Base-by-base conservation (phyloP, 2,329 filamentous ascomycete genomes). In the Colletotrichum caudatum region DNA sequence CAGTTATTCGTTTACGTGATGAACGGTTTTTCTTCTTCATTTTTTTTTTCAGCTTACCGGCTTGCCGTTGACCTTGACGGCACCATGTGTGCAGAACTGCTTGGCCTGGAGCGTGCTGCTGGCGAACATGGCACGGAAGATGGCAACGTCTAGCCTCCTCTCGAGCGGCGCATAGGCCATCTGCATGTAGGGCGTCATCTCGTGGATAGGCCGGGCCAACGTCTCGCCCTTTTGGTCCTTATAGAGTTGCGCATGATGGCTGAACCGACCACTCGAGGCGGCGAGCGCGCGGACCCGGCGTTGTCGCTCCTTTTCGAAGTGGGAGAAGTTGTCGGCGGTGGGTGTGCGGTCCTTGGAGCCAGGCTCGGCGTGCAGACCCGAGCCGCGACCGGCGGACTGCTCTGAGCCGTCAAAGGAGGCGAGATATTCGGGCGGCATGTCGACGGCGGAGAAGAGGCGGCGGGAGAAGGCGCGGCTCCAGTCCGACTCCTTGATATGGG, bases 151-250 rank as follows among this genome's bases (percentile, higher is more conserved):
- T 73, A 99, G 83, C 77, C 96, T 89, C 80, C 96, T 88, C 84
- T 99, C 96, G 78, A 97, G 85, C 7, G 96, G 96, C 70, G 94
- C 94, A 84, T 93, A 99, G 3, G 93, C 92, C 95, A 98, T 98
- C 79, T 95, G 91, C 92, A 97, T 97, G 80, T 97, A 98, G 9
- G 96, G 96, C 41, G 93, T 97, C 78, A 86, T 86, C 48, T 82
- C 73, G 50, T 76, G 60, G 53, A 80, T 78, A n/a, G 80, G 79
- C 64, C 78, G 74, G 51, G 80, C 77, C 50, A 82, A 72, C 66
- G 80, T 75, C 51, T 76, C 68, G 35, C 46, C 51, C 23, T 5
- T 33, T 12, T 1, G 2, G 18, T 61, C 66, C 29, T 26, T 56
- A 5, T 0, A 1, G 0, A 4, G 16, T 5, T 58, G 44, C 26